These are phyloP conservation scores for Sporopachydermia cereana DNA, from an alignment of 1,139 yeast species.

Conservation along the genomic window DNA sequence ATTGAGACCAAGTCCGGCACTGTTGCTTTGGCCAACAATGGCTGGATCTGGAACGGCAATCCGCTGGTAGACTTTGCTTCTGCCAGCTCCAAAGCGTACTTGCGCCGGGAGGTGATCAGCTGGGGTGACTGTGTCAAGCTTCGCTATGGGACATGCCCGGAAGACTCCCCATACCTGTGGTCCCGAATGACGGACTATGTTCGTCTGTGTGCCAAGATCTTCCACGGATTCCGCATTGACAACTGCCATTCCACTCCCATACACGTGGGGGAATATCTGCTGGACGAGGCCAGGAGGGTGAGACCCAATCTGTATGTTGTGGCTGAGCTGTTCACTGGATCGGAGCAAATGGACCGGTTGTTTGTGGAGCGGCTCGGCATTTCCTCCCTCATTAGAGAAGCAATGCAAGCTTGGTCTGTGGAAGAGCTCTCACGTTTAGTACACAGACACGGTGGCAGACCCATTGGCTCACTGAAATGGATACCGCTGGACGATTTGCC, in stretches of 20 bases:
- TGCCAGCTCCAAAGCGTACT: slow-evolving; percentile 59
- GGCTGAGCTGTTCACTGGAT: slow-evolving; percentile 90
- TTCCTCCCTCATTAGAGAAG: slow-evolving; percentile 82
- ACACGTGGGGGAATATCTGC: slow-evolving; percentile 81
- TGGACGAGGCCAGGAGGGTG: slow-evolving; percentile 78
- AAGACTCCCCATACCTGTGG: slow-evolving; percentile 88
- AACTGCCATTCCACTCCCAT: slow-evolving; percentile 94
- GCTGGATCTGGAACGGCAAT: slow-evolving; percentile 98
- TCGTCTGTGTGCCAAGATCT: slow-evolving; percentile 58
- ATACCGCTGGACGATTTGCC: slow-evolving; percentile 62
- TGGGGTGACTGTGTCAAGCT: slow-evolving; percentile 98
- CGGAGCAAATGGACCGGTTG: slow-evolving; percentile 79
- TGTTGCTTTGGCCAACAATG: slow-evolving; percentile 77
- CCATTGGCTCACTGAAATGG: slow-evolving; percentile 83
- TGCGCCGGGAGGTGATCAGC: slow-evolving; percentile 85
- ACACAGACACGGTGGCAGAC: slow-evolving; percentile 89
- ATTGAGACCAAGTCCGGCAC: slow-evolving; percentile 32
- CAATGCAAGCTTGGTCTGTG: slow-evolving; percentile 93
- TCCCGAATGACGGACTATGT: slow-evolving; percentile 74
- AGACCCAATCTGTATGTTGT: slow-evolving; percentile 85
- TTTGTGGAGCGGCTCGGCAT: slow-evolving; percentile 87
- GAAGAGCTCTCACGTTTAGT: slow-evolving; percentile 78
- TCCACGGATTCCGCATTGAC: slow-evolving; percentile 86
- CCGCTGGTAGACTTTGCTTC: slow-evolving; percentile 93
- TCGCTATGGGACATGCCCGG: slow-evolving; percentile 65